phyloP scores from a whole-genome alignment of 2,329 filamentous ascomycete genomes.

The Cordyceps cateniannulata region DNA sequence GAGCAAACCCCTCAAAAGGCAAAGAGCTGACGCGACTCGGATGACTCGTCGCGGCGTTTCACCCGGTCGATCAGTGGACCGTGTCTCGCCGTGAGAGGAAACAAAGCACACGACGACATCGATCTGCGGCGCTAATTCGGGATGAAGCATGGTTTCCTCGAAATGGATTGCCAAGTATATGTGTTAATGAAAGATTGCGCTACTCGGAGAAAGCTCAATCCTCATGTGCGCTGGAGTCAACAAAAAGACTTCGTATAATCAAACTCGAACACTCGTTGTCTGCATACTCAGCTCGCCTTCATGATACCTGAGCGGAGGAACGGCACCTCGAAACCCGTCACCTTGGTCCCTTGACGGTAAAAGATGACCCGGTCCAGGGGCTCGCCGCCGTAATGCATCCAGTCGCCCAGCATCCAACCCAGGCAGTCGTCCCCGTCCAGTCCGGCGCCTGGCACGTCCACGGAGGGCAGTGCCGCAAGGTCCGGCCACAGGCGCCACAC shows the following conservation, averaged over 20 bases:
- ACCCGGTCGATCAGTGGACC: not conserved
- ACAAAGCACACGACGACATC: not conserved
- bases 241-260: too few relatives aligned
- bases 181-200: not conserved
- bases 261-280: too few relatives aligned
- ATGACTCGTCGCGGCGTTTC: not conserved
- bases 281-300: not conserved
- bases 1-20: too few relatives aligned
- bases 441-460: slow-evolving; percentile 23
- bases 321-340: slow-evolving; percentile 27
- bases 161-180: not conserved
- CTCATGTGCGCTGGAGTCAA: too few relatives aligned
- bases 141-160: not conserved
- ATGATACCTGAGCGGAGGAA: slow-evolving; percentile 25
- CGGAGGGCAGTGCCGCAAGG: slow-evolving; percentile 11
- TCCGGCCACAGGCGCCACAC: slow-evolving; percentile 25
- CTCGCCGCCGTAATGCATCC: slow-evolving; percentile 29
- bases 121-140: not conserved
- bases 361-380: slow-evolving; percentile 28
- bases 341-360: slow-evolving; percentile 19
- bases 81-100: not conserved
- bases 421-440: slow-evolving; percentile 21
- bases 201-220: too few relatives aligned
- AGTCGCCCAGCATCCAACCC: slow-evolving; percentile 28
- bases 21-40: too few relatives aligned